Evolutionary conservation across 1,284 basidiomycete genomes (phyloP), one percentile per base, ranked within the genome.

Genomic region (Cryptococcus neoformans): DNA sequence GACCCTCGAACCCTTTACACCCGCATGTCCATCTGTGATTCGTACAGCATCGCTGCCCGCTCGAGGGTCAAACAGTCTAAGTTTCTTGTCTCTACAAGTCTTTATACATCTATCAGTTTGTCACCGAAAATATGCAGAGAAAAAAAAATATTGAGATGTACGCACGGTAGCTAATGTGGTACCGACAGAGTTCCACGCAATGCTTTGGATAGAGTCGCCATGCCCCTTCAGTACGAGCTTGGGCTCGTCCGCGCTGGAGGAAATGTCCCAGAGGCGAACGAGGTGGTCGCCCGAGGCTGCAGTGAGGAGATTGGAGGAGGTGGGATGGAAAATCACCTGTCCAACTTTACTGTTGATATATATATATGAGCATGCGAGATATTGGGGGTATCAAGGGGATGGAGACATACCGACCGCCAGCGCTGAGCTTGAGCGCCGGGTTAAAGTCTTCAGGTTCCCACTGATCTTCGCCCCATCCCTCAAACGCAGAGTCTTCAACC

Each of bases 291-390:
- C 90, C 0, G 90, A 89, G 0, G 93, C 87, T 44, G 87, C 88
- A 1, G 92, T 90, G 35, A 99, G 82, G 10, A 98, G 86, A 66
- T 92, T 89, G 53, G 85, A 78, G 0, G 95, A 92, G 1, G 90
- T 92, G 0, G 95, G 94, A 74, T 98, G 92, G 83, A 93, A 99
- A 41, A 90, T 80, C 45, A 97, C 90, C 69, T 98, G 95, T 0
- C 95, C 95, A 57, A 96, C 85, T 79, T 96, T 95, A 60, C 92
- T 85, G 1, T 85, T 83, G 16, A 5, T 21, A 28, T 21, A 10
- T 34, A 14, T n/a, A 41, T 38, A 45, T 21, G n/a, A 21, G 12
- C 21, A 21, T 14, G 28, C 17, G 21, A 21, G 6, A 28, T 46
- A 5, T 28, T 28, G 28, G 28, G 28, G 7, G 16, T 7, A 16